These are phyloP conservation scores for Spergularia bocconei DNA, from an alignment of 148 eudicot genomes.

Conservation along the genomic window DNA sequence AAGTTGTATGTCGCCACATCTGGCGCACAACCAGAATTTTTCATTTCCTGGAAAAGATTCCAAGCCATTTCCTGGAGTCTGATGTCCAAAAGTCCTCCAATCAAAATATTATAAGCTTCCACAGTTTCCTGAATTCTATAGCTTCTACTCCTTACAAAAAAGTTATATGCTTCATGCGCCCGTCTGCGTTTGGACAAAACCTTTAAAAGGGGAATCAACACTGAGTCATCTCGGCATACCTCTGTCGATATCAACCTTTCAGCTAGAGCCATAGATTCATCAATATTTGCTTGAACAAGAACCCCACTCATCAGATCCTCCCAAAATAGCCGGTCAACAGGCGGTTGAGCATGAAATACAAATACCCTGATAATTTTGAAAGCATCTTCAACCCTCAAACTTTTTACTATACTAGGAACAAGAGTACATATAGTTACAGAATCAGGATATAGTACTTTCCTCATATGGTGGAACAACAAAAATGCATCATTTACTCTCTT, in stretches of 20 bases:
- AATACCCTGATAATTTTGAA: conserved; percentile 47
- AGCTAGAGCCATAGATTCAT: conserved; percentile 49
- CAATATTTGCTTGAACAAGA: conserved; percentile 54
- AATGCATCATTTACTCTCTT: conserved; percentile 68
- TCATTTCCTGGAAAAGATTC: conserved; percentile 76
- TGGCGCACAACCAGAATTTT: conserved; percentile 56
- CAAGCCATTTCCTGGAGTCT: conserved; percentile 53
- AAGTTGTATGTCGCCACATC: conserved; percentile 80
- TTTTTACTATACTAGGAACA: conserved; percentile 68
- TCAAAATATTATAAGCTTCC: conserved; percentile 58
- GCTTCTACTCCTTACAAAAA: conserved; percentile 43
- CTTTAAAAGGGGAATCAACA: conserved; percentile 64
- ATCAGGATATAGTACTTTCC: conserved; percentile 63
- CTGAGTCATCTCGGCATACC: conserved; percentile 56
- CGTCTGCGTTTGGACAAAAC: conserved; percentile 58
- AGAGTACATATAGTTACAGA: conserved; percentile 71
- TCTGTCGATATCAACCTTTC: conserved; percentile 49
- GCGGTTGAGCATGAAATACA: conserved; percentile 24
- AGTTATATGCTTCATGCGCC: conserved; percentile 59
- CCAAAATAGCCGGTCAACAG: conserved; percentile 49
- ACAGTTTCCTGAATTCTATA: conserved; percentile 43
- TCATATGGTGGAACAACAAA: conserved; percentile 84
- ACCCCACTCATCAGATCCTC: conserved; percentile 61
- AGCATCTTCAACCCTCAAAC: conserved; percentile 61
- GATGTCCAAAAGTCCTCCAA: conserved; percentile 68